Percentiles rank a stretch among this genome's conserved stretches.
phyloP scores from a whole-genome alignment of 225 moss, liverwort and hornwort genomes.

The Physcomitrellopsis africana region DNA sequence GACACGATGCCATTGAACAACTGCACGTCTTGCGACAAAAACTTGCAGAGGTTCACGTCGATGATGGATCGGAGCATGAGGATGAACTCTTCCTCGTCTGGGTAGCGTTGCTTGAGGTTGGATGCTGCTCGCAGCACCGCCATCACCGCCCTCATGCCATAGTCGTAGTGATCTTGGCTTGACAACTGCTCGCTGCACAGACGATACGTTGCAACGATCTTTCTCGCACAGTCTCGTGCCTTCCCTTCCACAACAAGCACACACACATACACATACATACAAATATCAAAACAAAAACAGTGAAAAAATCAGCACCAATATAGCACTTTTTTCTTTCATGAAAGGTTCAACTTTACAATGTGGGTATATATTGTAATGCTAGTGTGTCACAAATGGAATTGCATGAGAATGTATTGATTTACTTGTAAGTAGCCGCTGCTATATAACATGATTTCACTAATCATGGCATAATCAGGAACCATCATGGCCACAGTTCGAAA shows the following conservation, averaged over 20 bases:
- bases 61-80: slow-evolving; percentile 85
- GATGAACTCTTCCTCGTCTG: slow-evolving; percentile 86
- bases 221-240: slow-evolving; percentile 87
- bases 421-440: slow-evolving; percentile 89
- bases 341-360: no score
- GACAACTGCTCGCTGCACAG: slow-evolving; percentile 94
- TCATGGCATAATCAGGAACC: slow-evolving; percentile 95
- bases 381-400: no score
- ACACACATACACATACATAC: background rate
- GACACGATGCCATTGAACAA: slow-evolving; percentile 89
- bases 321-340: no score
- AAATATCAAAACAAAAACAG: background rate
- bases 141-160: slow-evolving; percentile 96
- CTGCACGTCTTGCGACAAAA: slow-evolving; percentile 87
- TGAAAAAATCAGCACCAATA: no score
- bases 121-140: slow-evolving; percentile 78
- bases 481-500: slow-evolving; percentile 94
- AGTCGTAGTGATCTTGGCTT: slow-evolving; percentile 94
- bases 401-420: background rate
- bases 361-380: no score
- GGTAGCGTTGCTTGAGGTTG: slow-evolving; percentile 81
- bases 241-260: background rate
- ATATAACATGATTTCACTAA: slow-evolving; percentile 91
- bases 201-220: slow-evolving; percentile 87
- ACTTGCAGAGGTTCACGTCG: slow-evolving; percentile 88